phyloP scores from a whole-genome alignment of 352 stramenopile species.

The Phytophthora fragariaefolia region DNA sequence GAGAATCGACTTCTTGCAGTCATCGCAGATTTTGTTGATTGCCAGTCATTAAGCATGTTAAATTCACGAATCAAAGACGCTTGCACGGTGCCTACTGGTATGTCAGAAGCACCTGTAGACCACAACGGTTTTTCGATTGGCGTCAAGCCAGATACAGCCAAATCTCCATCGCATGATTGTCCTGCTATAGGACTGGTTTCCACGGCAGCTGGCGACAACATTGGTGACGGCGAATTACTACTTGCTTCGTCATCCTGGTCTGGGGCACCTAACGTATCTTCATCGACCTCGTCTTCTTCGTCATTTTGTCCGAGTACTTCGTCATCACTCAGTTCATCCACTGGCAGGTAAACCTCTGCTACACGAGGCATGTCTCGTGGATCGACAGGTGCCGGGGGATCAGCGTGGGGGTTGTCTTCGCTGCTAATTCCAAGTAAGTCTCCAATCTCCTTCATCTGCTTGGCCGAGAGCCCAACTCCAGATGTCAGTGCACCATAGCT shows the following conservation, averaged over 20 bases:
- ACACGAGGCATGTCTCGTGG: conserved; percentile 38
- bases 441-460: conserved; percentile 59
- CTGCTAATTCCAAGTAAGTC: conserved; percentile 58
- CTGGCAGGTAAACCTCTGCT: conserved; percentile 41
- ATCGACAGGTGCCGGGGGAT: conserved; percentile 22
- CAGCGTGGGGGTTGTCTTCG: conserved; percentile 18
- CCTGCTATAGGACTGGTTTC: conserved; percentile 4
- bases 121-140: conserved; percentile 18
- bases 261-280: conserved; percentile 9
- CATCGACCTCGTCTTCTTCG: conserved; percentile 22
- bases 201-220: conserved; percentile 35
- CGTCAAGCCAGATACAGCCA: conserved; percentile 12
- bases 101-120: conserved; percentile 13
- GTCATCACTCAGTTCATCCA: conserved; percentile 39
- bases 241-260: conserved; percentile 5
- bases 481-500: conserved; percentile 28
- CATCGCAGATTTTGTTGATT: conserved; percentile 39
- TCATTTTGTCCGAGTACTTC: conserved; percentile 20
- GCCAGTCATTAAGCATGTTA: conserved; percentile 48
- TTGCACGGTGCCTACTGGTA: conserved; percentile 5
- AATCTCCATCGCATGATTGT: conserved; percentile 7
- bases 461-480: conserved; percentile 39
- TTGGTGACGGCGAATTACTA: conserved; percentile 21
- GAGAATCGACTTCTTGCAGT: conserved; percentile 46
- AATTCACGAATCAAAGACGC: conserved; percentile 48